These are phyloP conservation scores for Beauveria australis DNA, from an alignment of 2,329 filamentous ascomycete species.

Conservation along the genomic window DNA sequence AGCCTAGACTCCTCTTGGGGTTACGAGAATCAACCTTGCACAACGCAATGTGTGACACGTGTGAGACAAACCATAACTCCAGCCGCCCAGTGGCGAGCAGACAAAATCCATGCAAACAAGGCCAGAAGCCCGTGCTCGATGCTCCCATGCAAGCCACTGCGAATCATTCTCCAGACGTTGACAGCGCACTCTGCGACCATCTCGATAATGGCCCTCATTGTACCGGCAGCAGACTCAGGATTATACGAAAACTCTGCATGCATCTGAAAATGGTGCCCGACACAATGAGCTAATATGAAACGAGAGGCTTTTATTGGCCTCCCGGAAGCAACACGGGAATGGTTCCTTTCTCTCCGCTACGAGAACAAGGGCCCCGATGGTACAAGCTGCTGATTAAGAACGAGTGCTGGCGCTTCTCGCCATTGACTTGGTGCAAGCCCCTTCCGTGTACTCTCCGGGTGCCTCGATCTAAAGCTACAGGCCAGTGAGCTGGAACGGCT, in stretches of 20 bases:
- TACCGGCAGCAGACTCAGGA: neutral
- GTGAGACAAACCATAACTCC: conserved; percentile 1
- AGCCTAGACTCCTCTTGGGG: neutral
- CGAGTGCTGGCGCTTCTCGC: neutral
- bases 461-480: neutral
- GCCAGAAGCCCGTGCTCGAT: neutral
- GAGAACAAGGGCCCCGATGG: neutral
- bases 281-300: neutral
- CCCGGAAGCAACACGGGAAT: neutral
- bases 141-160: neutral
- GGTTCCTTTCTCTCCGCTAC: neutral
- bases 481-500: neutral
- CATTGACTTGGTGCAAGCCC: neutral
- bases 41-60: neutral
- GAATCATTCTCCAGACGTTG: neutral
- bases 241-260: neutral
- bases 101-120: neutral
- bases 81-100: neutral
- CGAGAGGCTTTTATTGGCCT: neutral
- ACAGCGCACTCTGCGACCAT: neutral
- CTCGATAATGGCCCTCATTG: neutral
- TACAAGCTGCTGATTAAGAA: neutral
- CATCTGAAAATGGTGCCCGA: neutral
- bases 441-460: neutral
- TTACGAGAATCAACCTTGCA: neutral